These are phyloP conservation scores for Chrysanthemum seticuspe DNA, from an alignment of 129 eudicot genomes.

Conservation along the genomic window DNA sequence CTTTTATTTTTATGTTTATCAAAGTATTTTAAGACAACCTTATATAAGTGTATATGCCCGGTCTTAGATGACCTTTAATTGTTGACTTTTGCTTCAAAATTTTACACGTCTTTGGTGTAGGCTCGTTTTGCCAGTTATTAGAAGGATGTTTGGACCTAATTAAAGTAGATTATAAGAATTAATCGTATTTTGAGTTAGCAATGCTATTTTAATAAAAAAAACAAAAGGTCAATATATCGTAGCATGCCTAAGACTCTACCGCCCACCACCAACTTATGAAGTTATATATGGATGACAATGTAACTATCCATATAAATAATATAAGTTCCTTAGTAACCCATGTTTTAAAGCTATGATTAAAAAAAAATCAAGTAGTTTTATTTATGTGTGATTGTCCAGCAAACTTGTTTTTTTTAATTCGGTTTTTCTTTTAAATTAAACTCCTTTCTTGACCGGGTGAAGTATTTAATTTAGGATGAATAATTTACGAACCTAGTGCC, in stretches of 20 bases:
- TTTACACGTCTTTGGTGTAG: too few species aligned
- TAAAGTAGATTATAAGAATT: constrained; percentile 7
- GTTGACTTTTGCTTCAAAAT: constrained; percentile 18
- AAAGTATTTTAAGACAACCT: constrained; percentile 13
- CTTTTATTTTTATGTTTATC: neutral
- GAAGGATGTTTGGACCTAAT: neutral
- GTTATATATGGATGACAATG: constrained; percentile 15
- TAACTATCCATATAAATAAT: neutral
- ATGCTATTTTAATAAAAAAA: neutral
- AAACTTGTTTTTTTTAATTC: neutral
- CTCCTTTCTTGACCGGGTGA: neutral
- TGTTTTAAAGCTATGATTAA: constrained; percentile 1
- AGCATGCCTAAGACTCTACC: constrained; percentile 19
- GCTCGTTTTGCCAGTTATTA: constrained; percentile 8
- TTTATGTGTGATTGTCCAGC: neutral
- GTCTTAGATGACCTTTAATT: constrained; percentile 12
- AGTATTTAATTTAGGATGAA: neutral
- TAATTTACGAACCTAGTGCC: neutral
- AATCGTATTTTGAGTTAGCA: constrained; percentile 17
- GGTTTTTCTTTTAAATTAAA: neutral
- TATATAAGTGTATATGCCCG: constrained; percentile 2
- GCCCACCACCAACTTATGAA: constrained; percentile 16
- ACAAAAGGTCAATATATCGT: neutral
- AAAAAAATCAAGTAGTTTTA: constrained; percentile 5
- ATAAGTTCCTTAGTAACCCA: constrained; percentile 5